Conservation (phyloP, 2,329 filamentous ascomycete species). For the Aspergillus awamori region DNA sequence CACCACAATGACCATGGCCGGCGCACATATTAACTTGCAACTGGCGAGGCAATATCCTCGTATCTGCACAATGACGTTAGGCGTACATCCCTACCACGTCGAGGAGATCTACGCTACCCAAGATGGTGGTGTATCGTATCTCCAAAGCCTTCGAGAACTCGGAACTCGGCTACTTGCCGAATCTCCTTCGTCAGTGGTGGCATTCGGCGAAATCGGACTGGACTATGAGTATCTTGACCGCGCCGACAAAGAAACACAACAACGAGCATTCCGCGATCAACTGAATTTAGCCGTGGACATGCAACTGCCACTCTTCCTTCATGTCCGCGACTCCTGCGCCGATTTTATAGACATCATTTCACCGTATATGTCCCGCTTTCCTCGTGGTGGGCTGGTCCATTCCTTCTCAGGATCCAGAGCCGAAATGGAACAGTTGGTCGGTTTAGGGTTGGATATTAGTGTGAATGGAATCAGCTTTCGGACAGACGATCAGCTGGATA, state of each 20-base stretch:
- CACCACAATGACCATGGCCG: constrained; percentile 46
- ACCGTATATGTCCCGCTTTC: constrained; percentile 43
- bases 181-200: constrained; percentile 40
- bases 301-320: constrained; percentile 38
- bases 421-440: constrained; percentile 44
- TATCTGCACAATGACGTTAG: constrained; percentile 52
- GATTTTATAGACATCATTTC: constrained; percentile 49
- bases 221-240: constrained; percentile 54
- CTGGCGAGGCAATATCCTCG: constrained; percentile 30
- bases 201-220: constrained; percentile 55
- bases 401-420: constrained; percentile 76
- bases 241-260: constrained; percentile 47
- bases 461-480: constrained; percentile 56
- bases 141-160: constrained; percentile 23
- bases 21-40: constrained; percentile 46
- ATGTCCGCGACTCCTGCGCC: constrained; percentile 45
- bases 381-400: constrained; percentile 71
- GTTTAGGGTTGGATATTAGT: constrained; percentile 49
- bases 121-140: constrained; percentile 8
- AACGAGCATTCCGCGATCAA: constrained; percentile 46
- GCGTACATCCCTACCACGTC: constrained; percentile 57
- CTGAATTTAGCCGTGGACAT: constrained; percentile 44
- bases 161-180: constrained; percentile 28
- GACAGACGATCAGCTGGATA: constrained; percentile 44
- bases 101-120: constrained; percentile 42